Base-by-base conservation (phyloP, 768 basidiomycete species). In the Piloderma croceum region DNA sequence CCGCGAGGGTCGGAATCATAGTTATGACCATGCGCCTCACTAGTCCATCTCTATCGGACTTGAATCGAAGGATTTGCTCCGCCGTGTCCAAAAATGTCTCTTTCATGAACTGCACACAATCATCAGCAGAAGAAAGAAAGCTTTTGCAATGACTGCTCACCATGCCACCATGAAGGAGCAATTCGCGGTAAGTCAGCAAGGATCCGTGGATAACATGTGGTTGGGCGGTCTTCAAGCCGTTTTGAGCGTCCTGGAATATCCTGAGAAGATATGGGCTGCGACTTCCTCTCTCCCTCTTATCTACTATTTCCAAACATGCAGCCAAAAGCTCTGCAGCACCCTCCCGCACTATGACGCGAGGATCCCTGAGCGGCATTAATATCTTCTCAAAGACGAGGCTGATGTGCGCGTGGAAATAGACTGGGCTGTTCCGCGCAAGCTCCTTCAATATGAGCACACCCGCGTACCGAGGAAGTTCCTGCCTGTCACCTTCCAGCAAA, bases 11-110 rank as follows among this genome's bases (percentile, higher is more conserved):
- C 1, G 96, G 94, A 33, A 99, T 92, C 56, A 99, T 79, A 6
- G 88, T 86, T 54, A 98, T 92, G 44, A 98, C 93, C 68, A 90
- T 91, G 61, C 89, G 87, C 32, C 91, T 81, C 44, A 99, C 85
- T 27, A 90, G 77, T 15, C 77, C 67, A 52, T 99, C 96, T 47
- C 90, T 76, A 58, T 90, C 86, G 7, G 83, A 76, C 59, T 83
- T 84, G 70, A 93, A 96, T 25, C 80, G 77, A 21, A 98, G 70
- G 34, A 97, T 89, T 48, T 88, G 81, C 39, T 97, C 93, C 44
- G 90, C 90, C 6, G 89, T 84, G 48, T 87, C 83, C 33, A 85
- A 60, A 57, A 90, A 98, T 36, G 75, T 79, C 52, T 91, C 88
- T 47, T 76, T 79, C 89, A 93, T 90, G 55, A 90, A 91, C 85